These are phyloP conservation scores for Apiospora malaysiana DNA, from an alignment of 2,329 filamentous ascomycete species.

Conservation along the genomic window DNA sequence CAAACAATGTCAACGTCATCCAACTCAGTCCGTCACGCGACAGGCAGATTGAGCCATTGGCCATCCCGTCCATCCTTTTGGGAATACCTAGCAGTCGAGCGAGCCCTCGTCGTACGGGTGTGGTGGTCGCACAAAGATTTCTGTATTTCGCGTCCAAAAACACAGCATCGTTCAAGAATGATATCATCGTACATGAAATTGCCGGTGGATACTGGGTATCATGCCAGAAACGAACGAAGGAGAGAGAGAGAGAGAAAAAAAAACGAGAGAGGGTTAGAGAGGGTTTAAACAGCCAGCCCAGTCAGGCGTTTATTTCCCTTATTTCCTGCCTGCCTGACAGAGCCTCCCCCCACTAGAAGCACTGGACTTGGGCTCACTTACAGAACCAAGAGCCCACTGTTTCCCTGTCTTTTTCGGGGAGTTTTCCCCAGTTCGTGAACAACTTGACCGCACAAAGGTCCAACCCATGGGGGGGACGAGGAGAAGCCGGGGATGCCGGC, in stretches of 20 bases:
- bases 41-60: neutral
- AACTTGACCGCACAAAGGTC: neutral
- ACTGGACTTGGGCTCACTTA: neutral
- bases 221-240: too few relatives aligned
- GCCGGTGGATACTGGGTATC: too few relatives aligned
- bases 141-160: too few relatives aligned
- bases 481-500: conserved; percentile 1
- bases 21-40: neutral
- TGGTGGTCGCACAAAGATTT: neutral
- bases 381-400: neutral
- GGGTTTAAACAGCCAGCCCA: neutral
- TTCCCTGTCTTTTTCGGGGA: neutral
- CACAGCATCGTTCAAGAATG: too few relatives aligned
- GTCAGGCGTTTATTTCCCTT: neutral
- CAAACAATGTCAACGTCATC: conserved; percentile 3
- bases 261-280: too few relatives aligned
- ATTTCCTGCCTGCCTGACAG: neutral
- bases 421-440: neutral
- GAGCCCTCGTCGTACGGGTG: neutral
- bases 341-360: neutral
- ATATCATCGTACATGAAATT: too few relatives aligned
- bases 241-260: too few relatives aligned
- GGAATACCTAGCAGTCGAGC: neutral
- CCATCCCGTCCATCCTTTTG: neutral
- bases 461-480: neutral